These are phyloP conservation scores for Aspergillus ochraceus DNA, from an alignment of 2,329 filamentous ascomycete species.

Conservation along the genomic window DNA sequence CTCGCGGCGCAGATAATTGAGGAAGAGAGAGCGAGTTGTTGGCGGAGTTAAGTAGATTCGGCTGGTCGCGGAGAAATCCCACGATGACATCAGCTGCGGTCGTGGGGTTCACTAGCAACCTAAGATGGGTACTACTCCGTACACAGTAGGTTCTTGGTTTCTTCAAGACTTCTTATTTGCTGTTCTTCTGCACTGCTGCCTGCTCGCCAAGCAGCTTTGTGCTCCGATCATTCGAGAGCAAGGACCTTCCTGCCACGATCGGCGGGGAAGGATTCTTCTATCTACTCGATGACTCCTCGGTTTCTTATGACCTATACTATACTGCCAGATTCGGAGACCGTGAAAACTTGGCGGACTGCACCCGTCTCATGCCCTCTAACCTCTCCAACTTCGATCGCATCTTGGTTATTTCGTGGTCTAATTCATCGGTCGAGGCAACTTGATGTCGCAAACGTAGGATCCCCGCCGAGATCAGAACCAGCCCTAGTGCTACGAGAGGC, in stretches of 20 bases:
- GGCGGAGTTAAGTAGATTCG: background rate
- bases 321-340: background rate
- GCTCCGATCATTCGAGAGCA: no score
- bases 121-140: no score
- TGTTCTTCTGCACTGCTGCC: no score
- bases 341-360: background rate
- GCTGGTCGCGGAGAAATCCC: background rate
- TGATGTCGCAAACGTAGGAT: conserved; percentile 28
- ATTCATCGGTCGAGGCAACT: conserved; percentile 27
- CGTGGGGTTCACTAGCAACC: no score
- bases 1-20: no score
- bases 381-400: conserved; percentile 9
- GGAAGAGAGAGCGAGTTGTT: background rate
- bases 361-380: background rate
- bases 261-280: background rate
- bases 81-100: background rate
- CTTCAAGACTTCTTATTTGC: no score
- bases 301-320: background rate
- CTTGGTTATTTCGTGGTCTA: conserved; percentile 29
- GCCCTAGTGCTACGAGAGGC: conserved; percentile 25
- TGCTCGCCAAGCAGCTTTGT: no score
- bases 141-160: no score
- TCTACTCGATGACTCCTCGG: background rate
- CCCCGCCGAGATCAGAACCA: conserved; percentile 29
- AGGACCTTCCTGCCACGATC: no score